A percentile compares a stretch with the other conserved stretches of the same genome.
Conservation (phyloP, 108 stramenopile species). For the Nitzschia sp. region DNA sequence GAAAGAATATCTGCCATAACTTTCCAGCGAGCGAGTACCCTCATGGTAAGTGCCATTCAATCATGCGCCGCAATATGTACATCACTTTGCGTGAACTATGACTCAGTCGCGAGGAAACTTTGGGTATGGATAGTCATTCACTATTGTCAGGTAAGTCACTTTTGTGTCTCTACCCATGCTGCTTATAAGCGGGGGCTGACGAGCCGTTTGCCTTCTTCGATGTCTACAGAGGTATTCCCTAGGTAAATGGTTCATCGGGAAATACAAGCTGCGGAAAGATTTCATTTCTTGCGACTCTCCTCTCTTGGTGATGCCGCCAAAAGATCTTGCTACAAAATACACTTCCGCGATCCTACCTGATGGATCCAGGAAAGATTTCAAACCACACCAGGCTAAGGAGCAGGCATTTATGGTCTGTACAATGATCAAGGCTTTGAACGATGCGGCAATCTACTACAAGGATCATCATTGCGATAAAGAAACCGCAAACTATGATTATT, state of each 20-base stretch:
- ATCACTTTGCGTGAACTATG: too few species aligned
- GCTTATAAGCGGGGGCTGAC: too few species aligned
- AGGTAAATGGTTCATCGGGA: constrained; percentile 74
- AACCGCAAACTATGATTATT: constrained; percentile 59
- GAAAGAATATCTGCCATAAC: constrained; percentile 52
- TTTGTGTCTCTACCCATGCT: too few species aligned
- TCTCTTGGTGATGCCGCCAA: constrained; percentile 63
- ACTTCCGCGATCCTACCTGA: constrained; percentile 56
- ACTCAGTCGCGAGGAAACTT: too few species aligned
- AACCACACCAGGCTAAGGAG: constrained; percentile 41
- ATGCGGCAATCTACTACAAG: constrained; percentile 76
- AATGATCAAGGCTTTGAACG: constrained; percentile 72
- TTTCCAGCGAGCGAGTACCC: constrained; percentile 51
- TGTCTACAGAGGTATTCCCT: constrained; percentile 77
- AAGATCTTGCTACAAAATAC: constrained; percentile 51
- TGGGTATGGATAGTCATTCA: too few species aligned
- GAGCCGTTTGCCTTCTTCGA: too few species aligned
- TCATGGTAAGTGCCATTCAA: too few species aligned
- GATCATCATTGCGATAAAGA: constrained; percentile 67
- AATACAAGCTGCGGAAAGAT: constrained; percentile 70
- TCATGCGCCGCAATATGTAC: too few species aligned
- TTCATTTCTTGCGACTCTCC: constrained; percentile 71
- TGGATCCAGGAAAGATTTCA: constrained; percentile 4
- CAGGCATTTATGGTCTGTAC: constrained; percentile 72
- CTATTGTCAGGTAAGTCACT: too few species aligned